Conservation (phyloP, 2,329 filamentous ascomycete species). For the Cryphonectria nitschkei region DNA sequence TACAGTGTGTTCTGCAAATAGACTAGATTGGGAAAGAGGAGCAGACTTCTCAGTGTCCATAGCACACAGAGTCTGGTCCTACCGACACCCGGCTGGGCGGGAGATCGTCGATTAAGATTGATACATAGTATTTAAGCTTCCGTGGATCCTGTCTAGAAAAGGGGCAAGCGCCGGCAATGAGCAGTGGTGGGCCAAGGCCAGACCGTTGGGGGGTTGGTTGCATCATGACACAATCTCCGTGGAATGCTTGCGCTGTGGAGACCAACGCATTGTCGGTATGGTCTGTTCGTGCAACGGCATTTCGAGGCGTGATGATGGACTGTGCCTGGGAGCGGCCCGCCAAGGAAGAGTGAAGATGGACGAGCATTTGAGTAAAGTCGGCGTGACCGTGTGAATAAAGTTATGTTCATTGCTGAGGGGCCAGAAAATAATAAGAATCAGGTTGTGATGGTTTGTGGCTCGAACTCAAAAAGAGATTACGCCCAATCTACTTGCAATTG, state of each 20-base stretch:
- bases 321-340: neutral
- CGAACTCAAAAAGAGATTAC: neutral
- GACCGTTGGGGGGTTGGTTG: neutral
- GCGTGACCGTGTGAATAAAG: neutral
- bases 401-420: neutral
- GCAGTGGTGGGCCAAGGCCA: conserved; percentile 5
- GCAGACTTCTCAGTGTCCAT: neutral
- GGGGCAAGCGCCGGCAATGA: conserved; percentile 7
- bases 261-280: neutral
- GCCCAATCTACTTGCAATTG: neutral
- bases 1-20: neutral
- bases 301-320: neutral
- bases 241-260: neutral
- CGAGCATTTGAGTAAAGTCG: neutral
- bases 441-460: neutral
- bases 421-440: neutral
- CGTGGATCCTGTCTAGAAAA: neutral
- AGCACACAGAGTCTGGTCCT: neutral
- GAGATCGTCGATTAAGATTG: neutral
- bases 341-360: neutral
- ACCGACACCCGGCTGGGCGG: neutral
- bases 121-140: conserved; percentile 1
- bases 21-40: neutral
- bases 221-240: conserved; percentile 9
- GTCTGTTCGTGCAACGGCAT: neutral